Base-by-base conservation (phyloP, 2,329 filamentous ascomycete genomes). In the Aspergillus floridensis region DNA sequence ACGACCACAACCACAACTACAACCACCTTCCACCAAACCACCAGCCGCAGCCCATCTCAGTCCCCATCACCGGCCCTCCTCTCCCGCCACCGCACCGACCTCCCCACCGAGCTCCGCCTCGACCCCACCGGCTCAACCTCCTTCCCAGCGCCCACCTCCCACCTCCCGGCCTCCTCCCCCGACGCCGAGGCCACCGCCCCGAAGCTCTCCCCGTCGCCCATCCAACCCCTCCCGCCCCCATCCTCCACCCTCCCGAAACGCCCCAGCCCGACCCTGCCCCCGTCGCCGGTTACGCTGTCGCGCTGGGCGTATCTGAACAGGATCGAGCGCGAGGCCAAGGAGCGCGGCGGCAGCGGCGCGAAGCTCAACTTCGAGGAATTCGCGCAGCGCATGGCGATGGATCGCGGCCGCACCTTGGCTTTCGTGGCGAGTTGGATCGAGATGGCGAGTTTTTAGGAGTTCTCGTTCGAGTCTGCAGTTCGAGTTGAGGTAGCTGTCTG, bases 351-450 rank as follows among this genome's bases (percentile, higher is more conserved):
- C 0, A 90, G 87, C 5, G 76, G 74, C 76, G 93, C 92, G 1
- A 86, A 87, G 69, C 79, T 98, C 51, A 90, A 78, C 70, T 93
- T 88, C 65, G 82, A 84, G 1, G 95, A 98, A 74, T 96, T 98
- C 75, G 87, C 91, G 68, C 79, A 80, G 44, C 87, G 88, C 53
- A 91, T 95, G 78, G 85, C 86, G 66, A 81, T 81, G n/a, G 83
- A 87, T 63, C 84, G 88, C 65, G 85, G 86, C 24, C 86, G 86
- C 70, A 79, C 88, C 56, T 81, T 93, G 62, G 90, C 91, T 66
- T 93, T 96, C 74, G 81, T 97, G 50, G 91, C 91, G 60, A 91
- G 86, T 68, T 98, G 93, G 93, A 91, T 97, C 74, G 93, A 97
- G 64, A 82, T 86, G 82, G 84, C 84, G 68, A 81, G 81, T 72